Base-by-base conservation (phyloP, 73 alveolate genomes). In the Paraurostyla sp. region DNA sequence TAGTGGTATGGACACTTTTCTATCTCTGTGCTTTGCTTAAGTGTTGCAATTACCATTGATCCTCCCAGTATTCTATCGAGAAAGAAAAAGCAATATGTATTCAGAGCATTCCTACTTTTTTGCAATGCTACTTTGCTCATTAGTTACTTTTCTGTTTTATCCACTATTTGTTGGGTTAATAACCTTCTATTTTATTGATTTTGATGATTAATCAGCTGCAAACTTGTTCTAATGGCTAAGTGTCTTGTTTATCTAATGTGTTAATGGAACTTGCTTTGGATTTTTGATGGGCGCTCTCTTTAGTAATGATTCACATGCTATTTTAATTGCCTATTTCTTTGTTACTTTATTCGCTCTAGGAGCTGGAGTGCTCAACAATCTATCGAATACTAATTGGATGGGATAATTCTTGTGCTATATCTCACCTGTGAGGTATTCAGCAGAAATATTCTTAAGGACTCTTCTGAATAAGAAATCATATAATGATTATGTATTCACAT, bases 61-160 rank as follows among this genome's bases (percentile, higher is more conserved):
- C 25, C 81, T 29, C 46, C 91, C 91, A 52, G 91, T 81, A 3
- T 81, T 15, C 41, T 30, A 49, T 22, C 56, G 91, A 57, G 91
- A 81, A 43, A 59, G 42, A 49, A 81, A 60, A 57, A 33, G 68
- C 1, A 59, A 59, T 29, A 42, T 81, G 11, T 81, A 81, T 81
- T 18, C 82, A 22, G 63, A n/a, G 7, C 49, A n/a, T 51, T 13
- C 91, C 51, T 81, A 58, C 58, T 81, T 25, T 52, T 42, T 81
- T 23, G 83, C 51, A 6, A 58, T 38, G 25, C 40, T 38, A 20
- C 38, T 30, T 9, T 42, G 49, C 32, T 46, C 68, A 1, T 43
- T 43, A 13, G 20, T 18, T 22, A 16, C 18, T 7, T 49, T 46
- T 11, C 7, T 43, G 36, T 73, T 73, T 32, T 73, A 73, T 73